phyloP scores from a whole-genome alignment of 2,329 filamentous ascomycete genomes.

The Elsinoe arachidis region DNA sequence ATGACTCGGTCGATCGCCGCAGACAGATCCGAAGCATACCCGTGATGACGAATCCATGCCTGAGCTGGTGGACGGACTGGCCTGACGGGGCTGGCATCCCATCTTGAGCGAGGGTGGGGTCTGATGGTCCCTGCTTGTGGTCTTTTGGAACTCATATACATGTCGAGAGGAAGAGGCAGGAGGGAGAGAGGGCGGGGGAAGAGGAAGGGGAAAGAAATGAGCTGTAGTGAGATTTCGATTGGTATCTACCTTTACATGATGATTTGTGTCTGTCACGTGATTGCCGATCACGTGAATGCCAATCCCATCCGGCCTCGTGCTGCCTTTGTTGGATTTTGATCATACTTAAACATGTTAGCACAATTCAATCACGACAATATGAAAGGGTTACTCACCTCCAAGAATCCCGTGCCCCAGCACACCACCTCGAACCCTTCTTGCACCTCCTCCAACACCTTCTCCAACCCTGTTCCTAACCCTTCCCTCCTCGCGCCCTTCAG shows the following conservation, averaged over 20 bases:
- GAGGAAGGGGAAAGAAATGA: background rate
- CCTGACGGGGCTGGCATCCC: too few species aligned
- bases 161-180: background rate
- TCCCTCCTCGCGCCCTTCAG: constrained; percentile 63
- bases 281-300: background rate
- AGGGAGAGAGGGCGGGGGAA: background rate
- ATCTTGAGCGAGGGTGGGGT: too few species aligned
- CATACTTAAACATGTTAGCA: background rate
- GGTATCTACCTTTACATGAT: background rate
- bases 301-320: background rate
- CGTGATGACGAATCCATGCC: too few species aligned
- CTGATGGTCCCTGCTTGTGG: too few species aligned
- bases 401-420: constrained; percentile 71
- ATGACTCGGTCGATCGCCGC: too few species aligned
- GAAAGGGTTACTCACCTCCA: constrained; percentile 58
- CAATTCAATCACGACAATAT: background rate
- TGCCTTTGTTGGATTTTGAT: constrained; percentile 1
- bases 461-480: constrained; percentile 42
- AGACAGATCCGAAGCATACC: too few species aligned
- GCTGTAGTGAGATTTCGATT: background rate
- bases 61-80: too few species aligned
- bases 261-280: background rate
- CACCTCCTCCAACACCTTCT: constrained; percentile 61
- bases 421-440: constrained; percentile 79
- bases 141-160: too few species aligned